Conservation (phyloP, 805 yeast species). For the Zygosaccharomyces bisporus region DNA sequence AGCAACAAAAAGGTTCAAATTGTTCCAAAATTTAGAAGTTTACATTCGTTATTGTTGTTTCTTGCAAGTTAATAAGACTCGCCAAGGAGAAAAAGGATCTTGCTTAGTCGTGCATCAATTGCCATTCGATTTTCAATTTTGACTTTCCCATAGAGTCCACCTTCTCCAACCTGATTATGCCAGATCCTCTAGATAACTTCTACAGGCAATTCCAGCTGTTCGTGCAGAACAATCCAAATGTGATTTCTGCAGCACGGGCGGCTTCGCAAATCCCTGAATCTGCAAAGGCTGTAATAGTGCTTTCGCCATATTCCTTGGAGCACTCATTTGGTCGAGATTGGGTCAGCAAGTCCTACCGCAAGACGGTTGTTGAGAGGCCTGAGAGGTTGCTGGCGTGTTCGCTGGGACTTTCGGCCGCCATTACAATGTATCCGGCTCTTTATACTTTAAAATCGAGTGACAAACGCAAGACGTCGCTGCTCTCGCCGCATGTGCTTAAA, state of each 20-base stretch:
- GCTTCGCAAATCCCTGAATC: conserved; percentile 36
- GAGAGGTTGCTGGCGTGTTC: conserved; percentile 72
- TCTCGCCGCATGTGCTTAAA: conserved; percentile 56
- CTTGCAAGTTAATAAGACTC: neutral
- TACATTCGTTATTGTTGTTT: neutral
- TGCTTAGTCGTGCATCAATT: conserved; percentile 2
- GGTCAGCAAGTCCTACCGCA: conserved; percentile 63
- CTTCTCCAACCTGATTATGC: conserved; percentile 5
- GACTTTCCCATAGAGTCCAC: too few relatives aligned
- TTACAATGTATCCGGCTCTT: conserved; percentile 60
- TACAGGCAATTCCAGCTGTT: conserved; percentile 43
- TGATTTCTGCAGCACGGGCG: conserved; percentile 35
- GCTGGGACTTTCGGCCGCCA: conserved; percentile 74
- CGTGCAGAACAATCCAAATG: conserved; percentile 38
- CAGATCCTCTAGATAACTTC: conserved; percentile 39
- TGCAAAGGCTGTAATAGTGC: conserved; percentile 54
- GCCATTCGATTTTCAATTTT: conserved; percentile 9
- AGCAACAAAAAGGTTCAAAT: conserved; percentile 5
- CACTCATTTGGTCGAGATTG: conserved; percentile 74
- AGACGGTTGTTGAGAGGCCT: conserved; percentile 78
- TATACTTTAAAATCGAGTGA: conserved; percentile 45
- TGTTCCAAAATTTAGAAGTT: conserved; percentile 1
- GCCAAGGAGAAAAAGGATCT: neutral
- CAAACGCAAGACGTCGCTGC: conserved; percentile 44
- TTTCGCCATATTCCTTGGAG: conserved; percentile 66